A percentile compares a stretch with the other conserved stretches of the same genome.
These are phyloP conservation scores for Friedmanniomyces endolithicus DNA, from an alignment of 495 filamentous ascomycete genomes.

Conservation along the genomic window DNA sequence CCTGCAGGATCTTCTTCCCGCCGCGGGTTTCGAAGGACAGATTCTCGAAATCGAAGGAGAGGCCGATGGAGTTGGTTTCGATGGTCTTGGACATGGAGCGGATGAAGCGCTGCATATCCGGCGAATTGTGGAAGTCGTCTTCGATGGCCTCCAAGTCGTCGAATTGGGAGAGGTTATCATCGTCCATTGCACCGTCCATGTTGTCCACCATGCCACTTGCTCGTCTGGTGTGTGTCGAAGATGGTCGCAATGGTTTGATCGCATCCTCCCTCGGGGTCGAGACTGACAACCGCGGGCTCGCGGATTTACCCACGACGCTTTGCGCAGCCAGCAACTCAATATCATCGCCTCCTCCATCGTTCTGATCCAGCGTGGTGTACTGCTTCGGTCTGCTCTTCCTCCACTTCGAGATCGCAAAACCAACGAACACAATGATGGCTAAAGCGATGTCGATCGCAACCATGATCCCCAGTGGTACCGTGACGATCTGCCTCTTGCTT, in stretches of 20 bases:
- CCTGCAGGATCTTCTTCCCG: constrained; percentile 36
- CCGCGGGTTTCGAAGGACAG: constrained; percentile 36
- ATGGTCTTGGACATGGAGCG: constrained; percentile 39
- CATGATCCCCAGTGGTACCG: constrained; percentile 33
- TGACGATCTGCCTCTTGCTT: constrained; percentile 14
- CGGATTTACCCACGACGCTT: background rate
- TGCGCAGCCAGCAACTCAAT: background rate
- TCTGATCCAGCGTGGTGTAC: constrained; percentile 25
- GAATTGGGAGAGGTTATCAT: constrained; percentile 9
- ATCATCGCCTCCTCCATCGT: constrained; percentile 27
- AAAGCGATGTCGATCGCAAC: constrained; percentile 34
- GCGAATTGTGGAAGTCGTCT: constrained; percentile 17
- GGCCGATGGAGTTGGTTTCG: constrained; percentile 37
- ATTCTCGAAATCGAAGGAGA: constrained; percentile 36
- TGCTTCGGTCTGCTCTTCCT: constrained; percentile 18
- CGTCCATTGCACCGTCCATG: constrained; percentile 15
- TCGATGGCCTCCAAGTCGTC: constrained; percentile 25
- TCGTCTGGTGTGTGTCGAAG: constrained; percentile 8
- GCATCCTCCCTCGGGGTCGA: background rate
- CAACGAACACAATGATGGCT: constrained; percentile 11
- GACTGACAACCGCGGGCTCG: constrained; percentile 6
- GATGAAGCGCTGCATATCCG: constrained; percentile 32
- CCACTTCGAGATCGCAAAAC: constrained; percentile 17
- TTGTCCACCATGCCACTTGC: constrained; percentile 16
- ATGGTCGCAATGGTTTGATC: background rate